Conservation (phyloP, 2,329 filamentous ascomycete genomes). For the Penicillium thymicola region DNA sequence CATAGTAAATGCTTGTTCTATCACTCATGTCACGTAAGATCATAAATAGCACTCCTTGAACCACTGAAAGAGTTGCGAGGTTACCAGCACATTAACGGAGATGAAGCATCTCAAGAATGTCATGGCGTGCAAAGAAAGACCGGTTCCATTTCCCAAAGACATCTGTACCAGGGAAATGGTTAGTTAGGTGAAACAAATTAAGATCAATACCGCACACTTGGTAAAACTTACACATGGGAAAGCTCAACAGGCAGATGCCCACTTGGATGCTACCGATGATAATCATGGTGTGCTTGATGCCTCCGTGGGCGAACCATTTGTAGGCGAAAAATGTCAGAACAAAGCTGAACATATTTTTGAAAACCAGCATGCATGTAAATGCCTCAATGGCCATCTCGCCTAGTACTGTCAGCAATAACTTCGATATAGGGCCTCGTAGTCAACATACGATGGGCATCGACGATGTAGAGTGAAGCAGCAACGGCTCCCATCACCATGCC, state of each 20-base stretch:
- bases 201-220: background rate
- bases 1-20: background rate
- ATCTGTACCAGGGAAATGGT: conserved; percentile 49
- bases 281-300: conserved; percentile 62
- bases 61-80: background rate
- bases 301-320: conserved; percentile 67
- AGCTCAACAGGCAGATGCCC: conserved; percentile 67
- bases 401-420: conserved; percentile 31
- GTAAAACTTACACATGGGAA: conserved; percentile 70
- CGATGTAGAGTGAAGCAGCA: conserved; percentile 79
- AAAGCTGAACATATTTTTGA: conserved; percentile 94
- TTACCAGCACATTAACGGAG: conserved; percentile 22
- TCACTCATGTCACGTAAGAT: background rate
- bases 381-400: conserved; percentile 79
- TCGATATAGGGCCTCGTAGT: background rate
- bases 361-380: conserved; percentile 85
- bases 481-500: conserved; percentile 93
- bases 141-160: conserved; percentile 75
- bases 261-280: conserved; percentile 74
- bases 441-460: conserved; percentile 80
- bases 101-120: conserved; percentile 57
- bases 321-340: conserved; percentile 79
- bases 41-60: background rate
- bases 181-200: background rate
- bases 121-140: conserved; percentile 70